Base-by-base conservation (phyloP, 2,329 filamentous ascomycete genomes). In the Aspergillus versicolor region DNA sequence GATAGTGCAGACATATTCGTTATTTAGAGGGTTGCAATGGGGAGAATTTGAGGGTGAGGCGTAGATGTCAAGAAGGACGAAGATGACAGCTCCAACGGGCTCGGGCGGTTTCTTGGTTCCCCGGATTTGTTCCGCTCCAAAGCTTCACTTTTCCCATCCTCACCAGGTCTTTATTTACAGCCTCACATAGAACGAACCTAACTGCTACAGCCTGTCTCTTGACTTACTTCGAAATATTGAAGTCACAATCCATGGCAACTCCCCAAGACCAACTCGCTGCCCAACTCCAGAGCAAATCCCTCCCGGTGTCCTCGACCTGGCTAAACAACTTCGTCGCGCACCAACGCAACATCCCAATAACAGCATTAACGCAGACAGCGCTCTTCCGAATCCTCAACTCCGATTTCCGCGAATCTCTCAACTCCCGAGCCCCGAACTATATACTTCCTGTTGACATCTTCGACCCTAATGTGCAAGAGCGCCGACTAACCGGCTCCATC, bases 351-450 rank as follows among this genome's bases (percentile, higher is more conserved):
- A 86, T 84, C 1, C 87, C 90, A 0, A 74, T 92, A 1, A 83
- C 86, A 27, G 88, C 89, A 4, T 81, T 96, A 19, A 80, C 89
- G 55, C 90, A 91, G 60, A 94, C 92, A 2, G 89, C 89, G 38
- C 86, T 89, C 63, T 88, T 92, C 64, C 91, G 91, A 53, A 79
- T 97, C 11, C 83, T 97, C 5, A 84, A 88, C 30, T 84, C 88
- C 38, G 90, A 97, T 75, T 84, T 97, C 61, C 88, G 88, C 1
- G 76, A 79, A 3, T 82, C 88, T 0, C 75, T 87, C 13, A 69
- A 58, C 67, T 85, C 54, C 68, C 87, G 57, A 73, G 82, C 67
- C 21, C 59, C 64, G 2, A 62, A 67, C 3, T 65, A 65, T 7
- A 63, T 78, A 7, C 78, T 92, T 4, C 90, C 92, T 0, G 55